Base-by-base conservation (phyloP, 2,329 filamentous ascomycete genomes). In the Exserohilum rostratum region DNA sequence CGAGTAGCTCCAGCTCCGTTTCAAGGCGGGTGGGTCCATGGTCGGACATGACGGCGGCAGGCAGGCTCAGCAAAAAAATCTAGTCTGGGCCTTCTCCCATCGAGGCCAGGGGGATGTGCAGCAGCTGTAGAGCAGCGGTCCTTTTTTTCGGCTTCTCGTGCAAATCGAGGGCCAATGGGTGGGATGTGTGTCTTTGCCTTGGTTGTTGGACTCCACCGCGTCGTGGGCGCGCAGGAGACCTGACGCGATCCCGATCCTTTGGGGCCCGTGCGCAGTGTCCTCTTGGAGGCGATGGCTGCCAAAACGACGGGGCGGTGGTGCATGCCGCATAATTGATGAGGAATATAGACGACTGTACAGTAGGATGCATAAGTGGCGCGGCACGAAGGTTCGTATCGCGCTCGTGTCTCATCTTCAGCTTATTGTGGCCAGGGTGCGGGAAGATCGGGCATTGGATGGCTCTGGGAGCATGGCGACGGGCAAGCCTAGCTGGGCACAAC, bases 1-100 rank as follows among this genome's bases (percentile, higher is more conserved):
- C 55, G n/a, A 80, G 69, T 11, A 80, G 74, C 42, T 73, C 68
- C 27, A 80, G 51, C 59, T 80, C 78, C 13, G 59, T 67, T 25
- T 63, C 55, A 7, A 78, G 65, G 20, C 71, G 69, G 13, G 58
- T 48, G 20, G 59, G 53, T 7, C 54, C 47, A 25, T 44, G 50
- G 18, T 54, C 38, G 20, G 54, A 45, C 56, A 62, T 64, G 34
- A 18, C 57, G 39, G 31, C 33, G 44, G 37, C 31, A 34, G 12
- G 20, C 20, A 18, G 22, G 48, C 20, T 20, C 27, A 22, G 20
- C 13, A 13, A 30, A 53, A 39, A 22, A 30, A 25, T 46, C 15
- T 34, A 31, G n/a, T 20, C 31, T 39, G 45, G 40, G 40, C 25
- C 34, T 44, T 45, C 30, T 33, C 31, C 33, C n/a, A 30, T 29